Base-by-base conservation (phyloP, 495 filamentous ascomycete genomes). In the Cryomyces minteri region DNA sequence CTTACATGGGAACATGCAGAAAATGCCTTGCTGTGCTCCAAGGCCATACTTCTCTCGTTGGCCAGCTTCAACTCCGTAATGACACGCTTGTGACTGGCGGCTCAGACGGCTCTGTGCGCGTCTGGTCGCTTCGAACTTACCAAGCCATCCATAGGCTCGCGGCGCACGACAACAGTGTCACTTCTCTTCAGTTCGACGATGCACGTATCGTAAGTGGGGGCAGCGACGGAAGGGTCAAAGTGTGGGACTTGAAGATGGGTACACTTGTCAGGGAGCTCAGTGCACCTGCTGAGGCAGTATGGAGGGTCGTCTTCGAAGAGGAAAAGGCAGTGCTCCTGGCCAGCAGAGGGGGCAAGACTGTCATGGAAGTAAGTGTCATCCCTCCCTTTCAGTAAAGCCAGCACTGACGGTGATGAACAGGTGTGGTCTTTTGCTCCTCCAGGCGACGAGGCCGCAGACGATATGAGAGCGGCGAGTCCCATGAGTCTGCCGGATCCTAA, bases 121-220 rank as follows among this genome's bases (percentile, higher is more conserved):
- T 98, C 9, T 98, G 90, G 90, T 93, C 85, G 14, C 68, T 98
- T 34, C 76, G 82, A 46, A 80, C 80, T 54, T 87, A 87, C 68
- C 77, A 76, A 33, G 80, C 90, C 0, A 92, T 96, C 39, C 90
- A 98, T 59, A 76, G 90, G 14, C 69, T 96, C 40, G 90, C 90
- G 29, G 90, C 90, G n/a, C 90, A 98, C 53, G 90, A 98, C 59
- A 98, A 98, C 56, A 93, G 85, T 49, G 90, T 98, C 30, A 98
- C 92, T 0, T 93, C 85, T 57, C 68, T 98, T 43, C 90, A 98
- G 59, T 98, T 96, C 55, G 90, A 98, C 56, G 84, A 93, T 56
- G 82, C 77, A 31, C 74, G 90, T 31, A 87, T 98, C 43, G 92
- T 98, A 33, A 90, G 82, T 52, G 90, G 90, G 48, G 90, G 90